Percentiles rank a stretch among this genome's conserved stretches.
phyloP scores from a whole-genome alignment of 805 yeast genomes.

The Jamesozyma rosinii region DNA sequence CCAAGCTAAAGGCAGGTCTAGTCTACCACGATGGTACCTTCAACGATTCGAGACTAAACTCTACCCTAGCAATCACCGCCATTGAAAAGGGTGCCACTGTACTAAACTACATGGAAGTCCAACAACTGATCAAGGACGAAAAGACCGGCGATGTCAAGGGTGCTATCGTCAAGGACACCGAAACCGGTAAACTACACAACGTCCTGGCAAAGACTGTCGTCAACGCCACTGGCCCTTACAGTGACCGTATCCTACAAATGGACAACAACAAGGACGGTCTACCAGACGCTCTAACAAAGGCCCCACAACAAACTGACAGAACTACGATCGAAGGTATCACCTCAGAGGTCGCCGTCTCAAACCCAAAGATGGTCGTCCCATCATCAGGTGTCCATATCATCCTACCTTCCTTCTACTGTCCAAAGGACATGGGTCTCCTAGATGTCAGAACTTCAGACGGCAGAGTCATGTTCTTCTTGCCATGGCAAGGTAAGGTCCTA shows the following conservation, averaged over 20 bases:
- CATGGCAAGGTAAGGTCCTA: constrained; percentile 94
- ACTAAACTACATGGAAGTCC: constrained; percentile 77
- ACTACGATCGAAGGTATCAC: constrained; percentile 11
- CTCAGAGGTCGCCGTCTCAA: constrained; percentile 25
- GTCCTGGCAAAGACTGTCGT: constrained; percentile 68
- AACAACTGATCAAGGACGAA: constrained; percentile 58
- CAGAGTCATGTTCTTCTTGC: constrained; percentile 91
- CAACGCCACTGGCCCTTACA: constrained; percentile 92
- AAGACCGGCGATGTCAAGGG: constrained; percentile 56
- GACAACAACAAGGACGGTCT: constrained; percentile 61
- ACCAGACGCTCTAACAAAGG: constrained; percentile 36
- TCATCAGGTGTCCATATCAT: constrained; percentile 90
- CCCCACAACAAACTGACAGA: constrained; percentile 27
- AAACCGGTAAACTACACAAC: constrained; percentile 51
- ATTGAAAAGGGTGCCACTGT: constrained; percentile 81
- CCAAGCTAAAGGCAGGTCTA: constrained; percentile 75
- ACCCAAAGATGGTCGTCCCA: constrained; percentile 82
- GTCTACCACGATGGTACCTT: constrained; percentile 94
- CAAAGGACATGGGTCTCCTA: constrained; percentile 74
- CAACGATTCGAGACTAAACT: constrained; percentile 85
- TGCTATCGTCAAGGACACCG: constrained; percentile 64
- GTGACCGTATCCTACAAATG: constrained; percentile 79
- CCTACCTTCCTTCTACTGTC: constrained; percentile 86
- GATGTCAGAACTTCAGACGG: constrained; percentile 93
- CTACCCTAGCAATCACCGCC: constrained; percentile 79